phyloP scores from a whole-genome alignment of 148 eudicot species.

The Cornus florida region DNA sequence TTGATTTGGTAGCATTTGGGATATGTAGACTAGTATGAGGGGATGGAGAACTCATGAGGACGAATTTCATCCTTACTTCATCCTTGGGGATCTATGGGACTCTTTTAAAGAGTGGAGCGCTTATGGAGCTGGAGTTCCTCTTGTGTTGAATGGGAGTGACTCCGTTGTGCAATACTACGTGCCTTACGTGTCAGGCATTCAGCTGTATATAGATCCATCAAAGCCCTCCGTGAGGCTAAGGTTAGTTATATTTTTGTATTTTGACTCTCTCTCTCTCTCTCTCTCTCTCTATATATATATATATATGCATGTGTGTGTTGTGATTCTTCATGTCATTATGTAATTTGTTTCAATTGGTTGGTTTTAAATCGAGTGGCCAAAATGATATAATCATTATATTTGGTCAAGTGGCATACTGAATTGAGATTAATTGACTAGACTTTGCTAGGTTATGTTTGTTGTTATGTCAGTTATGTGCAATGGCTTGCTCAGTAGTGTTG shows the following conservation, averaged over 20 bases:
- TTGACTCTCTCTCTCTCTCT: neutral
- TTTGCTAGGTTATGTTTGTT: neutral
- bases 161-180: constrained; percentile 92
- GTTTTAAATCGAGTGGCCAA: neutral
- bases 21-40: constrained; percentile 58
- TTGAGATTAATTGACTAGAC: neutral
- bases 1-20: constrained; percentile 10
- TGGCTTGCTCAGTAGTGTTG: too few relatives aligned
- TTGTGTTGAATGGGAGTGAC: constrained; percentile 65
- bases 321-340: too few relatives aligned
- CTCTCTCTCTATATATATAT: neutral
- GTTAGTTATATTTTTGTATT: constrained; percentile 34
- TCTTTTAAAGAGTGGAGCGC: constrained; percentile 97
- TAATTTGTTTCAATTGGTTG: neutral
- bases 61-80: constrained; percentile 61
- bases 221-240: constrained; percentile 43
- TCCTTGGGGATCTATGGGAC: constrained; percentile 94
- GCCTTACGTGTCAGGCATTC: constrained; percentile 86
- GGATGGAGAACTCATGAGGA: constrained; percentile 50
- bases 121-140: constrained; percentile 94
- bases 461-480: too few relatives aligned
- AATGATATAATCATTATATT: neutral
- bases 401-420: neutral
- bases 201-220: constrained; percentile 71
- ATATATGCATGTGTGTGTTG: too few relatives aligned